Conservation (phyloP, 441 rosid species). For the Populus hybrid region DNA sequence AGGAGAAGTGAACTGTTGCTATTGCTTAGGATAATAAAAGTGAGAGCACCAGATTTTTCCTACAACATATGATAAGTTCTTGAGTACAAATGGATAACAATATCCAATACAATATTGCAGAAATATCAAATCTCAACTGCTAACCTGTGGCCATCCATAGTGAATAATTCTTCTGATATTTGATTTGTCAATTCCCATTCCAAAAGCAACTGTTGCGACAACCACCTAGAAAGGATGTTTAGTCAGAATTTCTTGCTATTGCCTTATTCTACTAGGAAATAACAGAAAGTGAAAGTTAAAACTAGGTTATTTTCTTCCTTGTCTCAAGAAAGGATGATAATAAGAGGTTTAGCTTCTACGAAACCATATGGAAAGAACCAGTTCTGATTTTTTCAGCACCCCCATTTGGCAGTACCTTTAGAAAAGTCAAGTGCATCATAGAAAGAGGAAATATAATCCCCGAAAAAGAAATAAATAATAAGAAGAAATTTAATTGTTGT, state of each 20-base stretch:
- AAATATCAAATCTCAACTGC: slow-evolving; percentile 3
- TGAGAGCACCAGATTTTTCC: not conserved
- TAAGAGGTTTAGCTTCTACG: not conserved
- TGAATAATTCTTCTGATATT: slow-evolving; percentile 81
- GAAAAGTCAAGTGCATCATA: not conserved
- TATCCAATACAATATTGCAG: not conserved
- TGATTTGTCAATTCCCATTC: slow-evolving; percentile 92
- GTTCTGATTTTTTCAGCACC: not conserved
- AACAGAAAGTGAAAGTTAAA: not conserved
- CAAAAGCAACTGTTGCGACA: slow-evolving; percentile 91
- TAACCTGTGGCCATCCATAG: slow-evolving; percentile 97
- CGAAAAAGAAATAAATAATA: not conserved
- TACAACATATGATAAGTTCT: not conserved
- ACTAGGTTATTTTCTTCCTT: not conserved
- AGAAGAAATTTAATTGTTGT: not conserved
- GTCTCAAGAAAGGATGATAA: slow-evolving; percentile 2
- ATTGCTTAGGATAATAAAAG: too few relatives aligned
- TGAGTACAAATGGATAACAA: not conserved
- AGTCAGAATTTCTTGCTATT: not conserved
- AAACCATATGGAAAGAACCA: not conserved
- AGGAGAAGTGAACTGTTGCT: not conserved
- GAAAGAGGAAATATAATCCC: not conserved
- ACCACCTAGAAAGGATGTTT: slow-evolving; percentile 48
- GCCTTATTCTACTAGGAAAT: not conserved
- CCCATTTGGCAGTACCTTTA: not conserved